Evolutionary conservation across 208 protist species (phyloP).

Genomic region (Leishmania aethiopica): DNA sequence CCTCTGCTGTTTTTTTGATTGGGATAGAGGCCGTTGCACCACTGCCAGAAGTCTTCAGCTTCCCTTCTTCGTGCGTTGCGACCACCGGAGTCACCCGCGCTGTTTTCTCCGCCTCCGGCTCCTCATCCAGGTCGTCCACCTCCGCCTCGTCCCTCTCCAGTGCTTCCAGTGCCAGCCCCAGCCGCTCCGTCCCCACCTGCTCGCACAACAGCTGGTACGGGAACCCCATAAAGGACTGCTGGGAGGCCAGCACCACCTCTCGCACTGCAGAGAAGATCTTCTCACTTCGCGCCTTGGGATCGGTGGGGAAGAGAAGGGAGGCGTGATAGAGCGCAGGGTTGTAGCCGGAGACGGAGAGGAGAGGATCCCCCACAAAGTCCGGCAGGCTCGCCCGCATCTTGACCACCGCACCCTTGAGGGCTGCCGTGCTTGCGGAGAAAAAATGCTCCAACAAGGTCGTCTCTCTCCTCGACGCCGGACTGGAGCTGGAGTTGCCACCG

Average conservation of each 20-base stretch:
- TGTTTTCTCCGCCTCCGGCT: not conserved
- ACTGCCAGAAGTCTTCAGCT: not conserved
- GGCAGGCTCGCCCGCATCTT: conserved; percentile 33
- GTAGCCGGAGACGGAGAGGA: conserved; percentile 31
- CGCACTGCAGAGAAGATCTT: conserved; percentile 54
- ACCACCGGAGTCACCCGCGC: not conserved
- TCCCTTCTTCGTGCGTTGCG: not conserved
- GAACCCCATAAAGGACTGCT: conserved; percentile 77
- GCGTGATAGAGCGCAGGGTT: conserved; percentile 27
- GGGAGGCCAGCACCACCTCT: conserved; percentile 55
- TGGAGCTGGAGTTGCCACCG: not conserved
- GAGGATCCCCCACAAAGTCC: conserved; percentile 38
- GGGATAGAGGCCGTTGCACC: conserved; percentile 15
- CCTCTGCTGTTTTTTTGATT: not conserved
- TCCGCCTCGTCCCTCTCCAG: conserved; percentile 24
- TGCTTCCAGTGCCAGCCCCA: conserved; percentile 46
- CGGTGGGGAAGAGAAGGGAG: conserved; percentile 33
- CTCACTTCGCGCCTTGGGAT: conserved; percentile 33
- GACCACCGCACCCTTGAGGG: conserved; percentile 30
- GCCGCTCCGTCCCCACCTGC: conserved; percentile 49
- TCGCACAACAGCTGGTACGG: conserved; percentile 67
- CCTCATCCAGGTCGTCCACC: conserved; percentile 24
- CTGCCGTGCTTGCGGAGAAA: conserved; percentile 25
- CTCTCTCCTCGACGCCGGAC: not conserved
- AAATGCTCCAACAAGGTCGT: conserved; percentile 33